Conservation (phyloP, 2,329 filamentous ascomycete species). For the Aspergillus unguis region DNA sequence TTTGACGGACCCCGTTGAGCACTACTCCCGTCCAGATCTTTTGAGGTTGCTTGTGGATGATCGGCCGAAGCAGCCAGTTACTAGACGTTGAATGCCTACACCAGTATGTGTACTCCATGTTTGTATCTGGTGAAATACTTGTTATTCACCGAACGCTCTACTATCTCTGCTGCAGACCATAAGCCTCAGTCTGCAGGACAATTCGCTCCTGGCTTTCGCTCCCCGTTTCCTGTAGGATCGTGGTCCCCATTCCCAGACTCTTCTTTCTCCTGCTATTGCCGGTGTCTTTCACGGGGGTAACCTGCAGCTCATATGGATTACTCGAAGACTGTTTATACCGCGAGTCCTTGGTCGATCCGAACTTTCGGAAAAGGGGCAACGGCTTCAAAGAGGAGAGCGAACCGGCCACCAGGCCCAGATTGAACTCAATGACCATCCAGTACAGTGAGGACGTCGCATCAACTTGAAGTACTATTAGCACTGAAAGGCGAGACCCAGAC, state of each 20-base stretch:
- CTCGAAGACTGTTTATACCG: neutral
- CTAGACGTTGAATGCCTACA: neutral
- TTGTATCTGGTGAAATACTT: no score
- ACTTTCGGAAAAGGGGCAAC: neutral
- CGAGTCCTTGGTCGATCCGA: neutral
- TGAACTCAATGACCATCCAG: constrained; percentile 24
- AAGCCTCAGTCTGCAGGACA: neutral
- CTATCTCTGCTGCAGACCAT: neutral
- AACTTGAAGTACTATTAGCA: neutral
- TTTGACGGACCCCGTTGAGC: neutral
- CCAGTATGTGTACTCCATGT: no score
- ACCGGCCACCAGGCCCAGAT: constrained; percentile 15
- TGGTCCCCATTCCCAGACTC: neutral
- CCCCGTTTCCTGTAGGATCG: neutral
- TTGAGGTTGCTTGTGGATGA: neutral
- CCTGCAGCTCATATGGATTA: neutral
- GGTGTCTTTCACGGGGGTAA: neutral
- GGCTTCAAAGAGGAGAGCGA: neutral
- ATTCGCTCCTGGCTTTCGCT: neutral
- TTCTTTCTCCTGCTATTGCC: neutral
- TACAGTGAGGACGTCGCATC: constrained; percentile 18
- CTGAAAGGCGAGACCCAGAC: neutral
- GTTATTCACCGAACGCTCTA: neutral
- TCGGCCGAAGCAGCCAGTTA: neutral
- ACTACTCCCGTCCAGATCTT: neutral